Conservation (phyloP, 495 filamentous ascomycete species). For the Penicillium roqueforti region DNA sequence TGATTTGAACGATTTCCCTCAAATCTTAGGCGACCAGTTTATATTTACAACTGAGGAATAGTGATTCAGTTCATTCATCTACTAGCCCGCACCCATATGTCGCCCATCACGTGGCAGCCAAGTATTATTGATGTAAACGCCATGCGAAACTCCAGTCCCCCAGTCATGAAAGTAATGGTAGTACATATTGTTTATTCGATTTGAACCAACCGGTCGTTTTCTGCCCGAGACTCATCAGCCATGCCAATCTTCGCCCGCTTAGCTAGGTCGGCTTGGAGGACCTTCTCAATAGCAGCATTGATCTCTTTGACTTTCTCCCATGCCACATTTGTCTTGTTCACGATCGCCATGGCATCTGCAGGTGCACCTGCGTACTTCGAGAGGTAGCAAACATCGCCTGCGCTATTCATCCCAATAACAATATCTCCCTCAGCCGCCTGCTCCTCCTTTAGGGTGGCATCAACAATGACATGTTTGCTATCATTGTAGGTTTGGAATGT, state of each 20-base stretch:
- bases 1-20: not conserved
- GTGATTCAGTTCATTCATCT: not conserved
- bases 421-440: slow-evolving; percentile 78
- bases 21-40: not conserved
- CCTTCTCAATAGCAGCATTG: slow-evolving; percentile 62
- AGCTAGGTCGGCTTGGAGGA: slow-evolving; percentile 70
- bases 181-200: slow-evolving; percentile 17
- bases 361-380: slow-evolving; percentile 81
- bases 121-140: slow-evolving; percentile 4
- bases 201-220: slow-evolving; percentile 58
- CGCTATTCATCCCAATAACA: slow-evolving; percentile 79
- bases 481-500: slow-evolving; percentile 79
- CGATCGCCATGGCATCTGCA: slow-evolving; percentile 68
- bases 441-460: slow-evolving; percentile 80
- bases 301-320: slow-evolving; percentile 76
- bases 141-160: slow-evolving; percentile 23
- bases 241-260: slow-evolving; percentile 70
- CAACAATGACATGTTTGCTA: slow-evolving; percentile 61
- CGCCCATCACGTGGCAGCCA: not conserved
- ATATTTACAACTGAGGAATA: not conserved
- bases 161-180: slow-evolving; percentile 24
- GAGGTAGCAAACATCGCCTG: slow-evolving; percentile 88
- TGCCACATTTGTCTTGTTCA: slow-evolving; percentile 66
- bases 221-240: slow-evolving; percentile 74
- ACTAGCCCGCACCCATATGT: not conserved